phyloP scores from a whole-genome alignment of 2,329 filamentous ascomycete species.

The Trichophyton schoenleinii region DNA sequence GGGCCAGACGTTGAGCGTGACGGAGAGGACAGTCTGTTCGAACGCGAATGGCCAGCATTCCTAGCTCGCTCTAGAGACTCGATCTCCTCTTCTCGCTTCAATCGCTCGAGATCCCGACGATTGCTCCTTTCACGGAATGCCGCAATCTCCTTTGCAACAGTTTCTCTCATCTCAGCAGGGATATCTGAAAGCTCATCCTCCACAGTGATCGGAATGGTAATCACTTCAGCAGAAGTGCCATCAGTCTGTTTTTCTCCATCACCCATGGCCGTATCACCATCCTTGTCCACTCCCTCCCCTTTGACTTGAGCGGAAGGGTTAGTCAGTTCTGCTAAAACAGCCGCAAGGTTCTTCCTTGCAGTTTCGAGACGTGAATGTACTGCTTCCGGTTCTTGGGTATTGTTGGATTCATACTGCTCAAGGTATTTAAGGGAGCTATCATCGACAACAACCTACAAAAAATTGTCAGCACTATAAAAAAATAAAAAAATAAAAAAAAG shows the following conservation, averaged over 20 bases:
- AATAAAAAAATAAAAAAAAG: too few species aligned
- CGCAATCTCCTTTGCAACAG: slow-evolving; percentile 84
- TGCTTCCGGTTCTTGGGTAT: slow-evolving; percentile 49
- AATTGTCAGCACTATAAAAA: slow-evolving; percentile 15
- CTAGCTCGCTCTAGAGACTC: slow-evolving; percentile 72
- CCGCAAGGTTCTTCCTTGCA: slow-evolving; percentile 55
- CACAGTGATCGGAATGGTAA: slow-evolving; percentile 73
- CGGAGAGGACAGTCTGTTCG: slow-evolving; percentile 60
- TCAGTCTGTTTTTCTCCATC: slow-evolving; percentile 45
- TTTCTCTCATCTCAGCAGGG: slow-evolving; percentile 88
- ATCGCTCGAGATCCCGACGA: slow-evolving; percentile 72
- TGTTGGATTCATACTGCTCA: slow-evolving; percentile 62
- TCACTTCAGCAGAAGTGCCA: slow-evolving; percentile 60
- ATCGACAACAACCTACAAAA: slow-evolving; percentile 53
- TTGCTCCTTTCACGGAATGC: slow-evolving; percentile 89
- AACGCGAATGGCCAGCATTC: slow-evolving; percentile 47
- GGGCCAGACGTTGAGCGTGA: slow-evolving; percentile 51
- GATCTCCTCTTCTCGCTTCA: slow-evolving; percentile 81
- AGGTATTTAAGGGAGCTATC: slow-evolving; percentile 71
- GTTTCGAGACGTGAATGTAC: slow-evolving; percentile 56
- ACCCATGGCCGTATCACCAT: slow-evolving; percentile 59
- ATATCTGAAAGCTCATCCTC: slow-evolving; percentile 95
- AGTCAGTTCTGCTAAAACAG: slow-evolving; percentile 58
- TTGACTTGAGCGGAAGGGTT: slow-evolving; percentile 46
- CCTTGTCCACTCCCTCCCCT: slow-evolving; percentile 42